Percentiles rank a stretch among this genome's conserved stretches.
Evolutionary conservation across 768 basidiomycete species (phyloP).

Genomic region (Neoboletus brunneissimus): DNA sequence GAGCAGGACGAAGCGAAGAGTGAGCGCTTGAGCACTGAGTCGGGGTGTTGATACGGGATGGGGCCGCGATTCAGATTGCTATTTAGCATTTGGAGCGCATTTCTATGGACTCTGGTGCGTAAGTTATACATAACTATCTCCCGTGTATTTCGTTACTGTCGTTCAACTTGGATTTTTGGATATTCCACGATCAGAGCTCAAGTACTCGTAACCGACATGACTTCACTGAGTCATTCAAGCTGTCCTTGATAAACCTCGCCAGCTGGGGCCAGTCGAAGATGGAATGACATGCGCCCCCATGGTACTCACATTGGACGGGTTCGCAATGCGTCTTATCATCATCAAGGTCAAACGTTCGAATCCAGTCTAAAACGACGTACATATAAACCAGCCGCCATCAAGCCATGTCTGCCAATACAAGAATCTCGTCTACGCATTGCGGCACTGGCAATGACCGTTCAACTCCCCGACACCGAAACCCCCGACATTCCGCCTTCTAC

Average conservation of each 20-base stretch:
- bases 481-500: background rate
- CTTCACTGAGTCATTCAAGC: background rate
- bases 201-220: background rate
- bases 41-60: background rate
- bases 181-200: background rate
- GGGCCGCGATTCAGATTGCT: background rate
- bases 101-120: background rate
- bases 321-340: background rate
- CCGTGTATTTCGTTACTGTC: background rate
- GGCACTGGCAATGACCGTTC: background rate
- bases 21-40: background rate
- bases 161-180: background rate
- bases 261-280: background rate
- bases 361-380: background rate
- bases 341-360: background rate
- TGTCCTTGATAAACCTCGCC: background rate
- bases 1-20: slow-evolving; percentile 3
- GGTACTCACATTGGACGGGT: background rate
- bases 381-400: background rate
- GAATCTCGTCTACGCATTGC: background rate
- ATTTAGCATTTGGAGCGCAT: background rate
- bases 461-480: background rate
- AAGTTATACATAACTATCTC: background rate
- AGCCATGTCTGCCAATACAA: background rate
- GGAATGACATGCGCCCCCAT: background rate